These are phyloP conservation scores for Spongospora subterranea DNA, from an alignment of 208 protist species.

Conservation along the genomic window DNA sequence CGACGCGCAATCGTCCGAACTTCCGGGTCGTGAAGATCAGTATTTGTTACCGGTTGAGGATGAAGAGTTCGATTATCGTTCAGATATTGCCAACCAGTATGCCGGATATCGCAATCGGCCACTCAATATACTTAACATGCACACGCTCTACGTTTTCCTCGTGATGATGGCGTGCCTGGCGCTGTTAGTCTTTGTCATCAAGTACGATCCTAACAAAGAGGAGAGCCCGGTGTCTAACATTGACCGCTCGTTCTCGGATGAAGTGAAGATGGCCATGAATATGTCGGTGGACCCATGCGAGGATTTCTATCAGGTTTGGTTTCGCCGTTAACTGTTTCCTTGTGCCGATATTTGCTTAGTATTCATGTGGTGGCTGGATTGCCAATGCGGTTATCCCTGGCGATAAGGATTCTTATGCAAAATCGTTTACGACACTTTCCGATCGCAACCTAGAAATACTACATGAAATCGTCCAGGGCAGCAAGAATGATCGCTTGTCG, in stretches of 20 bases:
- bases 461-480: background rate
- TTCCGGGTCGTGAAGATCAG: background rate
- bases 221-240: background rate
- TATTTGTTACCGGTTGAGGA: background rate
- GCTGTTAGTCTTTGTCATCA: background rate
- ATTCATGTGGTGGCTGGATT: slow-evolving; percentile 49
- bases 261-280: background rate
- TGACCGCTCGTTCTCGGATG: background rate
- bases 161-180: background rate
- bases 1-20: too few relatives aligned
- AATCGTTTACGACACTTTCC: background rate
- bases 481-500: background rate
- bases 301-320: slow-evolving; percentile 24
- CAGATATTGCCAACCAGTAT: background rate
- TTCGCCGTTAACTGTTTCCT: background rate
- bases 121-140: background rate
- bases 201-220: background rate
- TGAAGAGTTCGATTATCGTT: background rate
- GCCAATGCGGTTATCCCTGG: background rate
- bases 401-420: background rate
- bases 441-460: slow-evolving; percentile 24
- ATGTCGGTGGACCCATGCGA: slow-evolving; percentile 37
- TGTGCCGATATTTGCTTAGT: background rate
- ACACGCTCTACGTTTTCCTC: background rate
- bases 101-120: background rate